Base-by-base conservation (phyloP, 768 basidiomycete species). In the Podaxis sp. region DNA sequence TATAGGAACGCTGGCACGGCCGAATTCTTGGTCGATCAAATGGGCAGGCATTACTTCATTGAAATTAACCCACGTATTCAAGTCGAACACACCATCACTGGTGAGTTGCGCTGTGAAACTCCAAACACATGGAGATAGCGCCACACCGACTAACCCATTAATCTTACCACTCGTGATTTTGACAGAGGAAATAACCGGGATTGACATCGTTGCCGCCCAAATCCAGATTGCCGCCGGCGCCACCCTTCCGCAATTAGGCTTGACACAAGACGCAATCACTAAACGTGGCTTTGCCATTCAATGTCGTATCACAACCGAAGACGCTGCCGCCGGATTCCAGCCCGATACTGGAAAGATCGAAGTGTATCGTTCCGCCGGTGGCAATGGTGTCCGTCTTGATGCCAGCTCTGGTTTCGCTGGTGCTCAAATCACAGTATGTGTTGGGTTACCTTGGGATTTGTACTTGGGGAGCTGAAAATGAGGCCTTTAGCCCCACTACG, bases 211-310 rank as follows among this genome's bases (percentile, higher is more conserved):
- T 44, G 97, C 97, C 59, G 97, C 97, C 20, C 97, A 99, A 76
- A 99, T 99, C 68, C 97, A 99, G 78, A 98, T 99, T 70, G 96
- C 96, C n/a, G 97, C 95, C 56, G 97, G 97, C 58, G 97, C 96
- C 5, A 92, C 95, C 50, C 87, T 99, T 49, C 88, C 94, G 8
- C 95, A 97, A 73, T 89, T 99, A 65, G 97, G 97, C 60, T 82
- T 99, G 56, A 93, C 92, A 2, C 97, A 99, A 76, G 96, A 99
- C 30, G 91, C 94, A 58, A 95, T 99, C 74, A 89, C 89, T 64
- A 95, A 93, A 77, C 91, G 97, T 63, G 97, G 97, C 37, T 98
- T 92, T 73, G 96, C 97, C 2, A 99, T 99, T 64, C 97, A 99
- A 73, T 97, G 95, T 76, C 96, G 97, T 77, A 84, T 99, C 76